Percentiles rank a stretch among this genome's conserved stretches.
These are phyloP conservation scores for Chalaropsis thielavioides DNA, from an alignment of 2,329 filamentous ascomycete species.

Conservation along the genomic window DNA sequence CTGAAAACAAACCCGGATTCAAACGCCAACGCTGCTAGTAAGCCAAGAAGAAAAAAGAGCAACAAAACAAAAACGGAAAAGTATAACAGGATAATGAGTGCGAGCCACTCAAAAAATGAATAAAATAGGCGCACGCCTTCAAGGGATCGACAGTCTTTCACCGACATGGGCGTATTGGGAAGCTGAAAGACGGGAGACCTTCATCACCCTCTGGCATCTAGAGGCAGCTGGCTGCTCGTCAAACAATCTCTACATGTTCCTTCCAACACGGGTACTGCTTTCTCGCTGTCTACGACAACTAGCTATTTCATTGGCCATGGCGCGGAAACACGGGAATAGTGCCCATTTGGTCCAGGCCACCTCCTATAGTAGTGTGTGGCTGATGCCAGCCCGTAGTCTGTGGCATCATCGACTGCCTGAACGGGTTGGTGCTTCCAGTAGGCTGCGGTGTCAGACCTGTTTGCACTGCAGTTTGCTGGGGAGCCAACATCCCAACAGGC, in stretches of 20 bases:
- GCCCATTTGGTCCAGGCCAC: conserved; percentile 61
- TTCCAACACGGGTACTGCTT: neutral
- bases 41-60: neutral
- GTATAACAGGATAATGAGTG: neutral
- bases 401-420: conserved; percentile 83
- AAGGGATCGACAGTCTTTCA: neutral
- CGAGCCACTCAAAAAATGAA: conserved; percentile 1
- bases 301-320: conserved; percentile 45
- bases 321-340: conserved; percentile 79
- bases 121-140: neutral
- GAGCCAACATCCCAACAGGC: conserved; percentile 26
- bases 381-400: conserved; percentile 82
- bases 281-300: conserved; percentile 39
- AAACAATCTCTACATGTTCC: neutral
- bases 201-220: neutral
- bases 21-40: conserved; percentile 13
- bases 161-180: neutral
- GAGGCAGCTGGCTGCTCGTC: neutral
- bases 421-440: conserved; percentile 86
- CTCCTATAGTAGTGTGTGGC: conserved; percentile 54
- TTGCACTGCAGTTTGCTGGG: conserved; percentile 31
- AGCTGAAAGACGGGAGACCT: neutral
- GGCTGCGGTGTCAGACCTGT: conserved; percentile 53
- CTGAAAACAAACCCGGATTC: conserved; percentile 11
- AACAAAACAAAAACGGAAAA: neutral